phyloP scores from a whole-genome alignment of 257 asterid genomes.

The Echium plantagineum region DNA sequence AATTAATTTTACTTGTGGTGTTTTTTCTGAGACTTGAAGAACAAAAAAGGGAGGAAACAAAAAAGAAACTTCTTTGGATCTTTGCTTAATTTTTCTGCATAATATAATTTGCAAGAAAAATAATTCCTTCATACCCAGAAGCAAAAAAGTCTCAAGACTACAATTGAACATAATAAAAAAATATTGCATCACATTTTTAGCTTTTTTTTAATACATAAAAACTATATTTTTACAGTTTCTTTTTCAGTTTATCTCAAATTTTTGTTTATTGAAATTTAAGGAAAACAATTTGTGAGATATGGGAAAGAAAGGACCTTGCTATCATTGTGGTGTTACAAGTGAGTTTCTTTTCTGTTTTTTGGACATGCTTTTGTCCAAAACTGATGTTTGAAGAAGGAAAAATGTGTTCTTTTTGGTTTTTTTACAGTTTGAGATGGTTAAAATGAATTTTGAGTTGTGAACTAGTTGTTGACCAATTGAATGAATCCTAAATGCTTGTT shows the following conservation, averaged over 20 bases:
- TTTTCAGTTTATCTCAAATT: conserved; percentile 21
- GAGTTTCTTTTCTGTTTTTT: conserved; percentile 38
- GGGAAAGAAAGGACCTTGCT: conserved; percentile 99
- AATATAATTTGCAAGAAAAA: conserved; percentile 24
- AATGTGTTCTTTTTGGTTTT: conserved; percentile 18
- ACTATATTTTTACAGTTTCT: conserved; percentile 16
- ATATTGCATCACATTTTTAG: conserved; percentile 11
- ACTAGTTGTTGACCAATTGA: conserved; percentile 22
- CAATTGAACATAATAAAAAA: conserved; percentile 17
- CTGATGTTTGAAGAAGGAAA: conserved; percentile 4
- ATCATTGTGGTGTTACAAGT: conserved; percentile 99
- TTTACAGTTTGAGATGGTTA: conserved; percentile 17
- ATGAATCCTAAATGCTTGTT: conserved; percentile 21
- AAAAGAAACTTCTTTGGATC: conserved; percentile 17
- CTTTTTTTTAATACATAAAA: conserved; percentile 17
- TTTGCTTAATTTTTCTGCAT: conserved; percentile 30
- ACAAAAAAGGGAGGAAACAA: neutral
- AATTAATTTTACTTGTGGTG: conserved; percentile 25
- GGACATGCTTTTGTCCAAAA: conserved; percentile 5
- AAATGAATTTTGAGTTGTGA: conserved; percentile 18
- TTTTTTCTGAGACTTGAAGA: conserved; percentile 42
- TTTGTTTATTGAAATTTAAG: conserved; percentile 18
- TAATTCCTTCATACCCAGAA: conserved; percentile 32
- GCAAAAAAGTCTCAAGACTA: conserved; percentile 24
- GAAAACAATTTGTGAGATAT: conserved; percentile 31